Evolutionary conservation across 2,329 filamentous ascomycete species (phyloP).

Genomic region (Colletotrichum sp.): DNA sequence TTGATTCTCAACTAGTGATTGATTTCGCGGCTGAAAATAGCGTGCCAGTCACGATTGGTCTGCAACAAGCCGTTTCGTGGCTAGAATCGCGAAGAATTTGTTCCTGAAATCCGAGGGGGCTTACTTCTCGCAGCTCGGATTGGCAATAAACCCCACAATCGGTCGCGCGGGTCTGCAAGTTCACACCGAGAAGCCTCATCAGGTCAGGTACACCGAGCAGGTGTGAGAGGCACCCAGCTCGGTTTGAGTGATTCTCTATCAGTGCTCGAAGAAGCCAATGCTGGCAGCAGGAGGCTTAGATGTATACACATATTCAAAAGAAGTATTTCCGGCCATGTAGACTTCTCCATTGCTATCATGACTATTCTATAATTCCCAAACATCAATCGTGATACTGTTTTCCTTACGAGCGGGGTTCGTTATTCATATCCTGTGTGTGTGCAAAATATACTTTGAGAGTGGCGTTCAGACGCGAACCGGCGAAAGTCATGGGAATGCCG

Average conservation of each 20-base stretch:
- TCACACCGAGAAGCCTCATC: rapidly evolving
- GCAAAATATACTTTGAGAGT: background rate
- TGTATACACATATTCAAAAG: background rate
- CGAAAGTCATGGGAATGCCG: background rate
- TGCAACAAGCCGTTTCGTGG: background rate
- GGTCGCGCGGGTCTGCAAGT: background rate
- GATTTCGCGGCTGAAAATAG: background rate
- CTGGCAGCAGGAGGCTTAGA: background rate
- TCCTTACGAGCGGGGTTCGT: slow-evolving; percentile 7
- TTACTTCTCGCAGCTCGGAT: background rate
- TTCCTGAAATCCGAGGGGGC: background rate
- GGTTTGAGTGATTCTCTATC: rapidly evolving
- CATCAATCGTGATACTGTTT: background rate
- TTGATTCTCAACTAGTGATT: background rate
- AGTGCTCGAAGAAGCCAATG: background rate
- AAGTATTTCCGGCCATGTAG: background rate
- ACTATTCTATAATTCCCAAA: background rate
- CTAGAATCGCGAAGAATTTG: background rate
- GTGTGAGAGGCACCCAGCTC: background rate
- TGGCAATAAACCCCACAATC: background rate
- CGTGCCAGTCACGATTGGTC: background rate
- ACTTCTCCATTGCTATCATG: slow-evolving; percentile 5
- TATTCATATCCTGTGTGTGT: background rate
- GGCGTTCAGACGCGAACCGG: background rate
- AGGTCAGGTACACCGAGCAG: background rate